Conservation (phyloP, 2,329 filamentous ascomycete species). For the Nothopassalora personata region DNA sequence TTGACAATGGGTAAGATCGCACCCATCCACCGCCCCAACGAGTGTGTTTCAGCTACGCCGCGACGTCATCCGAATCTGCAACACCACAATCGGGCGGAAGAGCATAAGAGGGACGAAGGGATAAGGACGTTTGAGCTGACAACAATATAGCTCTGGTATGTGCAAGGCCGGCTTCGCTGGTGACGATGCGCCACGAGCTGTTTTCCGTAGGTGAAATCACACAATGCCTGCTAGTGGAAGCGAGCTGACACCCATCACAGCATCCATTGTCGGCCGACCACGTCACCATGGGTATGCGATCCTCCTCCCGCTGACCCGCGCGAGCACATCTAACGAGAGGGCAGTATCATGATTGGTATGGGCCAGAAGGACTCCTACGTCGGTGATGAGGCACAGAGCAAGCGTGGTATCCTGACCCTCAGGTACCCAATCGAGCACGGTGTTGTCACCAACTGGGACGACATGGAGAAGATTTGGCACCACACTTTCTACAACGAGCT, state of each 20-base stretch:
- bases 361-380: conserved; percentile 99
- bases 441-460: conserved; percentile 99
- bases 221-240: conserved; percentile 18
- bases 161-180: conserved; percentile 99
- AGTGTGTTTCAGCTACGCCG: conserved; percentile 26
- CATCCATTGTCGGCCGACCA: conserved; percentile 98
- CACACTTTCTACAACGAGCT: conserved; percentile 99
- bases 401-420: conserved; percentile 99
- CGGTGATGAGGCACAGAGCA: conserved; percentile 99
- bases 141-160: conserved; percentile 84
- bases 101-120: not conserved
- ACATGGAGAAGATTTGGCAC: conserved; percentile 99
- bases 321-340: conserved; percentile 35
- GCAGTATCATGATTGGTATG: conserved; percentile 99
- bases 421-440: conserved; percentile 99
- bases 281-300: conserved; percentile 92
- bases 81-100: conserved; percentile 10
- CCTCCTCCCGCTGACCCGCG: conserved; percentile 16
- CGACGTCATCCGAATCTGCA: conserved; percentile 30
- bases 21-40: conserved; percentile 15
- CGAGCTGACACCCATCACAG: conserved; percentile 47
- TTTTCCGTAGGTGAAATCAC: conserved; percentile 84
- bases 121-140: conserved; percentile 22
- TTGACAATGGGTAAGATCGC: conserved; percentile 98
- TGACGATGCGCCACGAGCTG: conserved; percentile 99